phyloP scores from a whole-genome alignment of 163 green algal genomes.

The Smithsoniella earleae region DNA sequence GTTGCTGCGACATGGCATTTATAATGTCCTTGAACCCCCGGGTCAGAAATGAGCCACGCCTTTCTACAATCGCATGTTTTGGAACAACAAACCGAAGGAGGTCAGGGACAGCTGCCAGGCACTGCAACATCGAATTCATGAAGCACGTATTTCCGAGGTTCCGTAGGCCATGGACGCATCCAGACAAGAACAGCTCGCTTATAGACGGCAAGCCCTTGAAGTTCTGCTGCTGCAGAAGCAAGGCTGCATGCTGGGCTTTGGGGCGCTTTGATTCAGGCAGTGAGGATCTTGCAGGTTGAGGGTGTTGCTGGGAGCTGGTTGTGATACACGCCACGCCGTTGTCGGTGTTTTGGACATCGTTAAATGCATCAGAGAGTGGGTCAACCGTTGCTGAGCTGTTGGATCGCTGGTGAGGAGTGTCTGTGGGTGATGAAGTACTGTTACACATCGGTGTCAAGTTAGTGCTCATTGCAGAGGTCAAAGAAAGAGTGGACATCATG shows the following conservation, averaged over 20 bases:
- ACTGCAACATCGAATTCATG: conserved; percentile 78
- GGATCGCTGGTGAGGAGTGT: no score
- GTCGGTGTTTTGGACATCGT: no score
- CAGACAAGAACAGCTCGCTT: neutral
- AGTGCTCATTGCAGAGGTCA: conserved; percentile 9
- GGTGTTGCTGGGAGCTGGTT: no score
- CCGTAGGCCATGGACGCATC: conserved; percentile 52
- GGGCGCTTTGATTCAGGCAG: no score
- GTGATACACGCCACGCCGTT: neutral
- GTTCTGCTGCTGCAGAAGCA: neutral
- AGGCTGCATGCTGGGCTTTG: no score
- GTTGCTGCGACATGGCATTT: no score
- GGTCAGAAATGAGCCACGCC: neutral
- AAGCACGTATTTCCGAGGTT: conserved; percentile 92
- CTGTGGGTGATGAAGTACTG: no score
- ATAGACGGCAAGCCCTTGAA: neutral
- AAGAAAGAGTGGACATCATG: conserved; percentile 9
- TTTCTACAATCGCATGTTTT: neutral
- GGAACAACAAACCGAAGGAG: conserved; percentile 33
- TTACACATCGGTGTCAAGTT: no score
- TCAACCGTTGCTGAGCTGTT: no score
- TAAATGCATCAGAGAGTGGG: no score
- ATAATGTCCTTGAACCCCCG: neutral
- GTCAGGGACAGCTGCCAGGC: conserved; percentile 65
- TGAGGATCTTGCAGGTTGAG: no score